These are phyloP conservation scores for Phytophthora melonis DNA, from an alignment of 352 stramenopile genomes.

Conservation along the genomic window DNA sequence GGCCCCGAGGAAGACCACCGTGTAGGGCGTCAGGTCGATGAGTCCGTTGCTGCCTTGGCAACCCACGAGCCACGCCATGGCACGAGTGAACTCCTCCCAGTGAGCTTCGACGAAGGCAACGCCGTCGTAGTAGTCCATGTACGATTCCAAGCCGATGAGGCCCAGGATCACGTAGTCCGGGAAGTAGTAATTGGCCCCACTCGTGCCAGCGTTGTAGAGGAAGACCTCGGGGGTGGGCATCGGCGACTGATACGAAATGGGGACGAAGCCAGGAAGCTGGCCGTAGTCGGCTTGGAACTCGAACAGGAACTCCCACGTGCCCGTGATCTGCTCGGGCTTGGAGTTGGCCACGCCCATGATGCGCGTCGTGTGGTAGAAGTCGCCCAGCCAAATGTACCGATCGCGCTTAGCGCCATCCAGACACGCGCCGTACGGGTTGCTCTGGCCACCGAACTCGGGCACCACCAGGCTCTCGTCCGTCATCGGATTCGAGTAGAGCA, in stretches of 20 bases:
- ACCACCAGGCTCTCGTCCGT: conserved; percentile 31
- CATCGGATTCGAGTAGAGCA: conserved; percentile 41
- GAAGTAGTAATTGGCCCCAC: conserved; percentile 24
- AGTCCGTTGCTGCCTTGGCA: conserved; percentile 24
- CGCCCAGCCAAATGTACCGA: conserved; percentile 41
- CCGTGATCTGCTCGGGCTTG: conserved; percentile 31
- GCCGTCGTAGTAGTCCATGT: conserved; percentile 48
- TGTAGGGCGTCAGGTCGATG: conserved; percentile 30
- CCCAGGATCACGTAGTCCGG: conserved; percentile 44
- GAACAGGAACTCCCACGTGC: conserved; percentile 40
- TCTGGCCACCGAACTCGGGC: conserved; percentile 32
- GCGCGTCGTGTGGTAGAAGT: conserved; percentile 40
- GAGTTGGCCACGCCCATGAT: conserved; percentile 37
- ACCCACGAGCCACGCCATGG: conserved; percentile 29
- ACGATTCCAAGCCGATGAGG: conserved; percentile 39
- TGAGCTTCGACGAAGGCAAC: conserved; percentile 27
- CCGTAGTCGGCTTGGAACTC: conserved; percentile 30
- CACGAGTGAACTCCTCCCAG: conserved; percentile 32
- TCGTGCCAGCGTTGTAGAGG: conserved; percentile 33
- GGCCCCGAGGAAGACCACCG: conserved; percentile 30
- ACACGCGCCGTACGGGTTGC: conserved; percentile 34
- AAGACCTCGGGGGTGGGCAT: conserved; percentile 38
- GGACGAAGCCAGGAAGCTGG: conserved; percentile 29
- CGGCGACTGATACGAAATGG: conserved; percentile 33
- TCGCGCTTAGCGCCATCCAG: conserved; percentile 41